Conservation (phyloP, 805 yeast genomes). For the Cyberlindnera mycetangii region DNA sequence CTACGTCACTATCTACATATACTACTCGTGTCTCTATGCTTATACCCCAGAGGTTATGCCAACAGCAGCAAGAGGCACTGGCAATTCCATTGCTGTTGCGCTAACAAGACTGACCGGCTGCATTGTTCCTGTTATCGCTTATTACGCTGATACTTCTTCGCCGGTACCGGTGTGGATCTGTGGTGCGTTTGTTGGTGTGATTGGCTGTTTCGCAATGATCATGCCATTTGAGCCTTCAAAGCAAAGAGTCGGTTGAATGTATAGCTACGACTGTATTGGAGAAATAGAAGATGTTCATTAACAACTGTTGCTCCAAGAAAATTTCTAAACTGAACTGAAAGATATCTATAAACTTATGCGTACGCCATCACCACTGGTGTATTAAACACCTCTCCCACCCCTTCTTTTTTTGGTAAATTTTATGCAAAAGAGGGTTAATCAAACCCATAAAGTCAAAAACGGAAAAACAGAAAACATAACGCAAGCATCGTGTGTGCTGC, state of each 20-base stretch:
- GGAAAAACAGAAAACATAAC: too few species aligned
- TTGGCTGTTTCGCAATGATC: constrained; percentile 43
- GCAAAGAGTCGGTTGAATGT: constrained; percentile 21
- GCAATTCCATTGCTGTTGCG: constrained; percentile 55
- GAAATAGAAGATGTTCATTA: constrained; percentile 1
- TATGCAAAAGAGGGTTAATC: too few species aligned
- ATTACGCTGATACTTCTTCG: constrained; percentile 18
- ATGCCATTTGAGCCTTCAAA: constrained; percentile 48
- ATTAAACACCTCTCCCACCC: too few species aligned
- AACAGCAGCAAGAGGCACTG: constrained; percentile 50
- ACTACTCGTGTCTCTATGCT: constrained; percentile 60
- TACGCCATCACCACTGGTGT: too few species aligned
- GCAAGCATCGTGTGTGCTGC: too few species aligned
- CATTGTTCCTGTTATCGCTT: constrained; percentile 55
- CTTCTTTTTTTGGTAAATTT: too few species aligned
- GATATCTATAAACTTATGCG: neutral
- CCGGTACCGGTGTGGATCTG: constrained; percentile 12
- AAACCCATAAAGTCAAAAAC: too few species aligned
- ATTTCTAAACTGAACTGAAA: neutral
- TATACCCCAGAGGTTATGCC: constrained; percentile 66
- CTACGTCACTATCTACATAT: constrained; percentile 41
- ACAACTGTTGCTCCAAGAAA: neutral
- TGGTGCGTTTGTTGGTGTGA: constrained; percentile 18
- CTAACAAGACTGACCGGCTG: constrained; percentile 50
- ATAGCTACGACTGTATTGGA: too few species aligned